Base-by-base conservation (phyloP, 345 rosid genomes). In the Pistacia vera region DNA sequence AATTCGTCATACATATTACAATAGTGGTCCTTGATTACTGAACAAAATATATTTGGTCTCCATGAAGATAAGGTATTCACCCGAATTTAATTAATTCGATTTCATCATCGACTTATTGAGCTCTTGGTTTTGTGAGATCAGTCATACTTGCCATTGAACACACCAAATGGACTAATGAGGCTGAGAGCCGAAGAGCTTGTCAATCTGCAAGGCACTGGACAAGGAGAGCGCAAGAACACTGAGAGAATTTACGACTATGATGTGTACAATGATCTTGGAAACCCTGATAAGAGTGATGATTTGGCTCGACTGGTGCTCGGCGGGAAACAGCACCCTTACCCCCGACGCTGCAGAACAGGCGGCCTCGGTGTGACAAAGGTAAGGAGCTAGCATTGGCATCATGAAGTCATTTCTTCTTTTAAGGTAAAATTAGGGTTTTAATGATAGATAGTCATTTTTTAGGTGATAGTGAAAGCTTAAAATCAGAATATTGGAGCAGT, bases 311-410 rank as follows among this genome's bases (percentile, higher is more conserved):
- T 81, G 8, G 79, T 82, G 18, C 73, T 76, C 18, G 85, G 85
- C 11, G 78, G 83, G 46, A 64, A 77, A 52, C 54, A 73, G 3
- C 76, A 72, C 18, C 91, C 91, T 1, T 89, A 89, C 58, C 91
- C 91, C 2, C 80, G 95, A 54, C 90, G 95, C 11, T 77, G 90
- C 63, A 83, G 90, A 63, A 89, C 95, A 0, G 90, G 91, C 90
- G 91, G 2, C 78, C 80, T 8, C 81, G 49, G 0, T 75, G 72
- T 36, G 11, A 78, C 2, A 30, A 71, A 41, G 90, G 88, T 83
- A 73, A 12, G 33, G 35, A 18, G 3, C 13, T 51, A 3, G 20
- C 5, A 63, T 38, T 52, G 4, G 33, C 55, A 4, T 3, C 20
- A 7, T 13, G 4, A 52, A 51, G 4, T 35, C 33, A 3, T 38